Conservation (phyloP, 371 early-diverging fungal genomes). For the Rhizopus delemar region DNA sequence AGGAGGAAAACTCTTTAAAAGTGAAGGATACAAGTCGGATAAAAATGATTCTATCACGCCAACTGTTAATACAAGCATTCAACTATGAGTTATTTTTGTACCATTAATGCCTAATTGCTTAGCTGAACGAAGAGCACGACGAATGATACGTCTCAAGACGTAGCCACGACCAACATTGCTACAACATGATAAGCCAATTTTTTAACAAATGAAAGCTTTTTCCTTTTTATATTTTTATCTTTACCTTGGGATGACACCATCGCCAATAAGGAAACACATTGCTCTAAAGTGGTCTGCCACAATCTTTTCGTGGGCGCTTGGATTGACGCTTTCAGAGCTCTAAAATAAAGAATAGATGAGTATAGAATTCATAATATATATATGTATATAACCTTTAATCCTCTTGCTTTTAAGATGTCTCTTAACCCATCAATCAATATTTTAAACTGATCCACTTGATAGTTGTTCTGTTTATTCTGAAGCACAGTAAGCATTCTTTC, state of each 20-base stretch:
- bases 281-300: constrained; percentile 78
- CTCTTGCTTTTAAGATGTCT: constrained; percentile 34
- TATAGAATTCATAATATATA: neutral
- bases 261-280: constrained; percentile 71
- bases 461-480: constrained; percentile 66
- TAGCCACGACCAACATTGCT: constrained; percentile 78
- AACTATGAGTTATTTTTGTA: constrained; percentile 11
- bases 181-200: neutral
- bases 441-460: constrained; percentile 70
- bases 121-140: constrained; percentile 74
- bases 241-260: constrained; percentile 77
- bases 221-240: neutral
- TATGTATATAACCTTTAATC: constrained; percentile 29
- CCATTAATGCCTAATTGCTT: constrained; percentile 65
- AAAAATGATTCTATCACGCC: constrained; percentile 55
- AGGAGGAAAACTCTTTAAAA: constrained; percentile 54
- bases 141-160: constrained; percentile 76
- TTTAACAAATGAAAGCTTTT: no score
- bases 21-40: constrained; percentile 61
- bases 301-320: constrained; percentile 62
- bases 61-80: neutral
- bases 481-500: constrained; percentile 73
- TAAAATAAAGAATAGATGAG: neutral
- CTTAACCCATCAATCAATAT: constrained; percentile 51
- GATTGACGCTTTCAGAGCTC: constrained; percentile 30